Evolutionary conservation across 2,329 filamentous ascomycete genomes (phyloP).

Genomic region (Mycocentrospora acerina): DNA sequence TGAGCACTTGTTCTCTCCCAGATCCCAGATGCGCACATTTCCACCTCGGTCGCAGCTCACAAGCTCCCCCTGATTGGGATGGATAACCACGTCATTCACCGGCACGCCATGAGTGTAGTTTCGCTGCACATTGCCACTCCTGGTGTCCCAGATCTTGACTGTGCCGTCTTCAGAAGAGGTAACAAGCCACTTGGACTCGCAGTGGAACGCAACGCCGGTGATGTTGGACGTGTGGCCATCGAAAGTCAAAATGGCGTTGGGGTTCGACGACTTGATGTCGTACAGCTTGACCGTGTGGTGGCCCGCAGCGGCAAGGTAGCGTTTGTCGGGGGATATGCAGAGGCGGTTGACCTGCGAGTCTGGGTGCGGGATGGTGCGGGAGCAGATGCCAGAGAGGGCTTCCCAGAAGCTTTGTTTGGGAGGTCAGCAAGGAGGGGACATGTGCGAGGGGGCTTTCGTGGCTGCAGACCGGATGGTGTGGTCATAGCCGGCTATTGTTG

Average conservation of each 20-base stretch:
- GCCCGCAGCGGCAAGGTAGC: constrained; percentile 81
- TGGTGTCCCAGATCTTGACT: constrained; percentile 95
- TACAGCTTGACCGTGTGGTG: constrained; percentile 93
- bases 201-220: constrained; percentile 96
- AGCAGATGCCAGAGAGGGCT: constrained; percentile 95
- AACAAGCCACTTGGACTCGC: constrained; percentile 99
- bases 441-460: neutral
- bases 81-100: constrained; percentile 98
- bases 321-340: constrained; percentile 97
- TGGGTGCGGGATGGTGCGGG: constrained; percentile 94
- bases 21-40: constrained; percentile 92
- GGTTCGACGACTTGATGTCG: constrained; percentile 98
- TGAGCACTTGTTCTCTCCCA: constrained; percentile 95
- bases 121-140: constrained; percentile 80
- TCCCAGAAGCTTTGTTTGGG: constrained; percentile 82
- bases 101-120: constrained; percentile 89
- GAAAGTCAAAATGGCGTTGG: constrained; percentile 87
- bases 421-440: constrained; percentile 11
- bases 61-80: constrained; percentile 97
- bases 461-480: constrained; percentile 68
- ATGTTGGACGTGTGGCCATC: constrained; percentile 96
- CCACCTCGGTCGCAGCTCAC: constrained; percentile 94
- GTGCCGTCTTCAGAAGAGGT: constrained; percentile 96
- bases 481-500: constrained; percentile 65
- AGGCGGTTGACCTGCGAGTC: constrained; percentile 98